Base-by-base conservation (phyloP, 2,329 filamentous ascomycete genomes). In the Penicillium olsonii region DNA sequence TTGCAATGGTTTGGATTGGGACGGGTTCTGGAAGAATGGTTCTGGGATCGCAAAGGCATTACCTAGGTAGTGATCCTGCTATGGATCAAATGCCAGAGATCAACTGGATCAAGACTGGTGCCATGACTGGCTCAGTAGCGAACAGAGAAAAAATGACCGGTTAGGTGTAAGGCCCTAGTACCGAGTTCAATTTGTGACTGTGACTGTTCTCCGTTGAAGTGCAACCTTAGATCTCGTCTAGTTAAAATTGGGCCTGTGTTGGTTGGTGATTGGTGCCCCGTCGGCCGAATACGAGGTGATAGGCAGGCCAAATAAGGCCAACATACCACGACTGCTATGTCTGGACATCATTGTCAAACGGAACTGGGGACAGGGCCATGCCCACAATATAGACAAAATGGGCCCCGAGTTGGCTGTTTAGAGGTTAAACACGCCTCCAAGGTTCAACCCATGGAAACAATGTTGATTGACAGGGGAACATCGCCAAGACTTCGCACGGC, bases 281-380 rank as follows among this genome's bases (percentile, higher is more conserved):
- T 22, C 34, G 35, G 33, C 40, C 45, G 50, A 42, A 52, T 45
- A 49, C 45, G 50, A 52, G 41, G 40, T 42, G 18, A 27, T 29
- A 24, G 14, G 9, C 31, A 4, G 9, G 14, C 12, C 4, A 20
- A 42, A n/a, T n/a, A 39, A 42, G 14, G 20, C 29, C 15, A 37
- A 37, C 4, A 15, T 24, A 15, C 29, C 19, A 37, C 6, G 14
- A 45, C 17, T 9, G 10, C 12, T 15, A 19, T n/a, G 7, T 17
- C 2, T 5, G 14, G 7, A 6, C 31, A 7, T 15, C 9, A 35
- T n/a, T n/a, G n/a, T n/a, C n/a, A n/a, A n/a, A n/a, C n/a, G n/a
- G n/a, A n/a, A n/a, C n/a, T n/a, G n/a, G n/a, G n/a, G n/a, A n/a
- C n/a, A n/a, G n/a, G n/a, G n/a, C n/a, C n/a, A n/a, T n/a, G n/a